These are phyloP conservation scores for Lentinula edodes DNA, from an alignment of 768 basidiomycete species.

Conservation along the genomic window DNA sequence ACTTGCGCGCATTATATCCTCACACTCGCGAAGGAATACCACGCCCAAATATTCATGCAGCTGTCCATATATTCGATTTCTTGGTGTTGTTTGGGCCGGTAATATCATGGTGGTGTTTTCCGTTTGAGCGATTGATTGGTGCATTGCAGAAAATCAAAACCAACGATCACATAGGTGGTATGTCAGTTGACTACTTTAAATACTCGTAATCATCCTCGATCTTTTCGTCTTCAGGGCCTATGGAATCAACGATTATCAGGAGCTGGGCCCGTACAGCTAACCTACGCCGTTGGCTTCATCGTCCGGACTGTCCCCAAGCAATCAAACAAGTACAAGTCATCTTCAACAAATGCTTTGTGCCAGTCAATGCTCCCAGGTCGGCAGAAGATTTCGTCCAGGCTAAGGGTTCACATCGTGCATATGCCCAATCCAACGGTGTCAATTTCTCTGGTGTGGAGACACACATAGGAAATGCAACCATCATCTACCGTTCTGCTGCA, in stretches of 20 bases:
- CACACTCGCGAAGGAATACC: neutral
- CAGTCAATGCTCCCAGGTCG: neutral
- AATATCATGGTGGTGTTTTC: constrained; percentile 33
- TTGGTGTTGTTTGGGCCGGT: constrained; percentile 22
- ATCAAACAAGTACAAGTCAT: constrained; percentile 15
- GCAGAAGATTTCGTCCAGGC: neutral
- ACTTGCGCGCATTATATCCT: constrained; percentile 12
- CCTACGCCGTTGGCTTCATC: constrained; percentile 12
- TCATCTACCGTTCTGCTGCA: neutral
- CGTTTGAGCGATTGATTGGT: constrained; percentile 32
- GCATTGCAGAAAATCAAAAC: constrained; percentile 25
- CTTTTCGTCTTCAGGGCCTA: neutral
- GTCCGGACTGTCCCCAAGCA: constrained; percentile 16
- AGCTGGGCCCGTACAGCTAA: neutral
- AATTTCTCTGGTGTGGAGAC: neutral
- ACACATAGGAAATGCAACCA: neutral
- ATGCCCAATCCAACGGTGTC: neutral
- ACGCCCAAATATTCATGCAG: constrained; percentile 23
- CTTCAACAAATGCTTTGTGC: constrained; percentile 13
- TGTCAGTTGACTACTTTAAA: constrained; percentile 11
- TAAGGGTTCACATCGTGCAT: neutral
- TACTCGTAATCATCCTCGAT: constrained; percentile 2
- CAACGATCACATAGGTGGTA: constrained; percentile 17
- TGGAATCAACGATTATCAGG: constrained; percentile 1
- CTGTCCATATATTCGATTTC: constrained; percentile 24